phyloP scores from a whole-genome alignment of 805 yeast genomes.

The Naumovozyma dairenensis region DNA sequence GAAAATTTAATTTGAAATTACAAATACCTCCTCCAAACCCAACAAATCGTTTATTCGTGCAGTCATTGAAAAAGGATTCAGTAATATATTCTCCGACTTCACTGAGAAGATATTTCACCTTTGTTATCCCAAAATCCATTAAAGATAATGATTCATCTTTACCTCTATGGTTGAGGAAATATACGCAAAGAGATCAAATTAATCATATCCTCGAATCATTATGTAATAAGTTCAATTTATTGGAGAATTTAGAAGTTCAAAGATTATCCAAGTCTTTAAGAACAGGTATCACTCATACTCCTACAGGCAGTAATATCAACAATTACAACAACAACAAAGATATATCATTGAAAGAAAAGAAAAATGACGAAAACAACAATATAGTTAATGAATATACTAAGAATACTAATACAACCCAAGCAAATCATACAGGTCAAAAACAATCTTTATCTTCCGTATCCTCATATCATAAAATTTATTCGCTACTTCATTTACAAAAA shows the following conservation, averaged over 20 bases:
- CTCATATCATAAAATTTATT: slow-evolving; percentile 18
- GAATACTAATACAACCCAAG: background rate
- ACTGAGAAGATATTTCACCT: slow-evolving; percentile 21
- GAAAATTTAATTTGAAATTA: slow-evolving; percentile 12
- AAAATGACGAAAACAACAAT: slow-evolving; percentile 1
- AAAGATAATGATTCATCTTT: slow-evolving; percentile 11
- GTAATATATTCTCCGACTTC: slow-evolving; percentile 28
- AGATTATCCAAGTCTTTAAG: slow-evolving; percentile 24
- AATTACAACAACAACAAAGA: no score
- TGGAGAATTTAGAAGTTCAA: slow-evolving; percentile 28
- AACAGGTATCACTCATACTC: no score
- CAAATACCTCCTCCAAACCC: slow-evolving; percentile 15
- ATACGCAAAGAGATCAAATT: slow-evolving; percentile 10
- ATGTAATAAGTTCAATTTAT: slow-evolving; percentile 26
- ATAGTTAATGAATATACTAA: no score
- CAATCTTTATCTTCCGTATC: no score
- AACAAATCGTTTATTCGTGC: slow-evolving; percentile 18
- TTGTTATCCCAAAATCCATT: slow-evolving; percentile 20
- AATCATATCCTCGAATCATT: slow-evolving; percentile 20
- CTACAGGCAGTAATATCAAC: no score
- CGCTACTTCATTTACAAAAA: slow-evolving; percentile 16
- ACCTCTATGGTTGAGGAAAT: slow-evolving; percentile 28
- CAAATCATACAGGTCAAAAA: background rate
- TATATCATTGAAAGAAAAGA: no score
- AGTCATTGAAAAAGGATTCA: slow-evolving; percentile 26